Evolutionary conservation across 2,329 filamentous ascomycete genomes (phyloP).

Genomic region (Lecanosticta acicola): DNA sequence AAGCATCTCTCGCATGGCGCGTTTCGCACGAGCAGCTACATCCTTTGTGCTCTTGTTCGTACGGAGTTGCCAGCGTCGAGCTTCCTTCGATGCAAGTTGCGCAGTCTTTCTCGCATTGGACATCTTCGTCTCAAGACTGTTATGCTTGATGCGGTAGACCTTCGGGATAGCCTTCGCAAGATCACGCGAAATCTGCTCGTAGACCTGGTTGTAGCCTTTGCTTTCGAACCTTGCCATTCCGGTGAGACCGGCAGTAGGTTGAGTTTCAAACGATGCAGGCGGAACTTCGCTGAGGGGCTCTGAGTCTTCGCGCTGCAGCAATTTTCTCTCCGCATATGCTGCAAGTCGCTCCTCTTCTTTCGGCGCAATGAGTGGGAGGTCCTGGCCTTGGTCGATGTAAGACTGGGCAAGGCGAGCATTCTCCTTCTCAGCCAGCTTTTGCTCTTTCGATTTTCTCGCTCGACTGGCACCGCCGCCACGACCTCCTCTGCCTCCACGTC

Average conservation of each 20-base stretch:
- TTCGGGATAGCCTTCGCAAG: conserved; percentile 90
- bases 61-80: conserved; percentile 90
- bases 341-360: conserved; percentile 52
- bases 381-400: conserved; percentile 71
- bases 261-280: conserved; percentile 25
- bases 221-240: conserved; percentile 33
- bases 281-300: conserved; percentile 55
- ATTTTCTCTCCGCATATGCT: conserved; percentile 24
- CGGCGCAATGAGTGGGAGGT: conserved; percentile 57
- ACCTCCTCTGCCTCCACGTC: conserved; percentile 34
- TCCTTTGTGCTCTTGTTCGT: conserved; percentile 99
- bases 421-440: conserved; percentile 64
- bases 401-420: conserved; percentile 84
- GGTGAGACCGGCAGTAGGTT: conserved; percentile 28
- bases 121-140: conserved; percentile 77
- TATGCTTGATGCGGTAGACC: conserved; percentile 79
- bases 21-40: conserved; percentile 90
- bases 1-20: conserved; percentile 99
- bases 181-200: conserved; percentile 95
- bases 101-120: conserved; percentile 98
- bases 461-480: conserved; percentile 41
- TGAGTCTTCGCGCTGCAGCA: conserved; percentile 34
- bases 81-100: conserved; percentile 93
- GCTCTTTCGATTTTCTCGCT: conserved; percentile 80
- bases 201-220: conserved; percentile 84